Base-by-base conservation (phyloP, 495 filamentous ascomycete species). In the Aspergillus cavernicola region DNA sequence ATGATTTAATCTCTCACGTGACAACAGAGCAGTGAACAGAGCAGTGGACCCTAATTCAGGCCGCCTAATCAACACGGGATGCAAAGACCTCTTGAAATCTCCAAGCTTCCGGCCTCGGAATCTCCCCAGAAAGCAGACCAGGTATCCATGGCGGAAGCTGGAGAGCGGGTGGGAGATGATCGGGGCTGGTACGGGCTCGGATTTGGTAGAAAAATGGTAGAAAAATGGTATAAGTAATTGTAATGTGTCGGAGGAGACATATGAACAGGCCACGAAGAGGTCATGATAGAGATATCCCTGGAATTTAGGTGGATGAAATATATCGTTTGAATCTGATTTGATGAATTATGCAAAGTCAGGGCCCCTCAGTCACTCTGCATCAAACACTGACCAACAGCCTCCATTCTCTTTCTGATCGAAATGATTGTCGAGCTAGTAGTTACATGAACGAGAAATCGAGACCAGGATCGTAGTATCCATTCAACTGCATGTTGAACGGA, bases 31-130 rank as follows among this genome's bases (percentile, higher is more conserved):
- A n/a, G n/a, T n/a, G n/a, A n/a, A n/a, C n/a, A n/a, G n/a, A n/a
- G n/a, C n/a, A n/a, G n/a, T n/a, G n/a, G n/a, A 80, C 52, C 73
- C 75, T 0, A 73, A 79, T 6, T 50, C 78, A 12, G 73, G 76
- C 59, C 78, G 73, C 52, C 53, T 78, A 3, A 59, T 78, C 49
- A 78, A 78, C 47, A 69, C 66, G 64, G 66, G 2, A 55, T 65
- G 4, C 66, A 68, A 47, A 42, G 62, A 16, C 64, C 64, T 5
- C 39, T 62, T 9, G 50, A 64, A 39, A 28, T 57, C n/a, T 28
- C 58, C 6, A 50, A 64, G 13, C 38, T 41, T 10, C 18, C 32
- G 2, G 31, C 55, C 6, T 18, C 32, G 7, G 58, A 58, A 7
- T 58, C 55, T 28, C 60, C 75, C 23, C n/a, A 43, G 19, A 75